Percentiles rank a stretch among this genome's conserved stretches.
phyloP scores from a whole-genome alignment of 805 yeast species.

The Suhomyces tanzawaensis region DNA sequence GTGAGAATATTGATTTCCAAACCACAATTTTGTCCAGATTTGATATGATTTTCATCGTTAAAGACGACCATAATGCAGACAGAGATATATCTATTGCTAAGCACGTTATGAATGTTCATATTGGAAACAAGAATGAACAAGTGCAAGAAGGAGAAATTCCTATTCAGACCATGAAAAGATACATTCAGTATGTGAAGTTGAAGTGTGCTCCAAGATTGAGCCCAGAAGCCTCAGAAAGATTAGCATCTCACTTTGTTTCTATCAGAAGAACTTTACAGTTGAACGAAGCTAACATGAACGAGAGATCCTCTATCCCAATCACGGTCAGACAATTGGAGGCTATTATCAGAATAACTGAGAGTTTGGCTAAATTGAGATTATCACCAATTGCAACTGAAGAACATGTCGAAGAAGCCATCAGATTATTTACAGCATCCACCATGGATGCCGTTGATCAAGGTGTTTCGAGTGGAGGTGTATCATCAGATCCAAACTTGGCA shows the following conservation, averaged over 20 bases:
- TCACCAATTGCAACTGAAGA: constrained; percentile 80
- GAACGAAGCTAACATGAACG: constrained; percentile 78
- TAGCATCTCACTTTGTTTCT: constrained; percentile 88
- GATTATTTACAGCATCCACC: constrained; percentile 93
- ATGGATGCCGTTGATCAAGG: constrained; percentile 89
- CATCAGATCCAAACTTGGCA: constrained; percentile 55
- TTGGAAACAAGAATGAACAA: constrained; percentile 54
- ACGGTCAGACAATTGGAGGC: constrained; percentile 98
- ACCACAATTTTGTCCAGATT: constrained; percentile 95
- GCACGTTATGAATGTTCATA: constrained; percentile 93
- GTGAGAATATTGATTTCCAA: constrained; percentile 97
- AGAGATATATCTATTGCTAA: constrained; percentile 88
- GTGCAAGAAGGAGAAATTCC: constrained; percentile 80
- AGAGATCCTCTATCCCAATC: constrained; percentile 92
- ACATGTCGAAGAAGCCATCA: constrained; percentile 93
- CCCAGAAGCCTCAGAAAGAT: constrained; percentile 83
- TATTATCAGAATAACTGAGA: constrained; percentile 90
- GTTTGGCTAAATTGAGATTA: constrained; percentile 82
- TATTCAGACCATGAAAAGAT: constrained; percentile 85
- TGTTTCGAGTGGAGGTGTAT: constrained; percentile 42
- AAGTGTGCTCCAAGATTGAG: constrained; percentile 92
- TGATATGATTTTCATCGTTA: constrained; percentile 97
- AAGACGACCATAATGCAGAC: constrained; percentile 86
- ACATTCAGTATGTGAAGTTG: constrained; percentile 83
- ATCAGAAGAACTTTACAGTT: constrained; percentile 81